Evolutionary conservation across 805 yeast species (phyloP), one percentile per base, ranked within the genome.

Genomic region (Ogataea saltuana): DNA sequence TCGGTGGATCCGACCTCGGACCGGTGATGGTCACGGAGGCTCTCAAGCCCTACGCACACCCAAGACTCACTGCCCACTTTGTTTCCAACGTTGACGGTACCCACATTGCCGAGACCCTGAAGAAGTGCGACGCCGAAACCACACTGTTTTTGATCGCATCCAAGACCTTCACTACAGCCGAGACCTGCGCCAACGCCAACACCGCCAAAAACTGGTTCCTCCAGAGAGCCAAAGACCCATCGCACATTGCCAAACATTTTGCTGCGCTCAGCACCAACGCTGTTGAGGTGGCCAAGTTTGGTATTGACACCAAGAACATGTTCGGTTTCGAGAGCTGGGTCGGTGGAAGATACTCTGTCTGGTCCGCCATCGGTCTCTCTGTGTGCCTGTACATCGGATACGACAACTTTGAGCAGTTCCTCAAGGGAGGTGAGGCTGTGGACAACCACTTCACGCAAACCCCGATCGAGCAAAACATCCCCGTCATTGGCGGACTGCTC

Each of bases 1-100:
- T 93, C 64, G 99, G 99, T 65, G 99, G 99, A 58, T 89, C 97
- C 21, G 99, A 93, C 70, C 78, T 93, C 59, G 99, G 99, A 60
- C 99, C 99, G 34, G 98, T 93, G 42, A 93, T 93, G 99, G 98
- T 93, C 59, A 88, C 97, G 50, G 98, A 93, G 74, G 97, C 99
- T 31, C 78, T 93, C 65, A 93, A 91, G 76, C 84, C 87, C 55
- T 93, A 91, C 70, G 71, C 85, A 48, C 78, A 85, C 56, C 83
- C 81, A 47, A 77, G 83, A 52, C 74, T 93, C 58, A 69, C 74
- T 51, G 95, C 81, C 39, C 95, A 91, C 72, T 93, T 90, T 69
- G 99, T 93, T 50, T 91, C 98, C 55, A 93, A 93, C 80, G 91
- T 93, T 63, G 99, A 93, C 66, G 99, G 99, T 66, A 93, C 99